A percentile compares a stretch with the other conserved stretches of the same genome.
phyloP scores from a whole-genome alignment of 176 grass and related monocot species.

The sorghum (Sorghum bicolor) region Sorghum_bicolor_NCBIv3 NC_012878.2:42780001-42780500 shows the following conservation, averaged over 20 bases:
- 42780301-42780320: slow-evolving; percentile 55
- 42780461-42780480: neutral
- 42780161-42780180: neutral
- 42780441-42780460: neutral
- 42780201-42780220: slow-evolving; percentile 40
- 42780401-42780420: neutral
- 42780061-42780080: neutral
- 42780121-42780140: neutral
- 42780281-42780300: slow-evolving; percentile 78
- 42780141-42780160: neutral
- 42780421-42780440: neutral
- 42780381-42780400: neutral
- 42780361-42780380: neutral
- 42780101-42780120: neutral
- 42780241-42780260: slow-evolving; percentile 88
- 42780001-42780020: neutral
- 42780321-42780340: slow-evolving; percentile 86
- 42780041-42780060: neutral
- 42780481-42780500: no score
- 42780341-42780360: slow-evolving; percentile 3
- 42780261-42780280: slow-evolving; percentile 70
- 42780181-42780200: neutral
- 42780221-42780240: slow-evolving; percentile 64
- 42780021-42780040: neutral
- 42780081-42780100: neutral